Percentiles rank a stretch among this genome's conserved stretches.
phyloP scores from a whole-genome alignment of 352 stramenopile genomes.

The Globisporangium radiosum region DNA sequence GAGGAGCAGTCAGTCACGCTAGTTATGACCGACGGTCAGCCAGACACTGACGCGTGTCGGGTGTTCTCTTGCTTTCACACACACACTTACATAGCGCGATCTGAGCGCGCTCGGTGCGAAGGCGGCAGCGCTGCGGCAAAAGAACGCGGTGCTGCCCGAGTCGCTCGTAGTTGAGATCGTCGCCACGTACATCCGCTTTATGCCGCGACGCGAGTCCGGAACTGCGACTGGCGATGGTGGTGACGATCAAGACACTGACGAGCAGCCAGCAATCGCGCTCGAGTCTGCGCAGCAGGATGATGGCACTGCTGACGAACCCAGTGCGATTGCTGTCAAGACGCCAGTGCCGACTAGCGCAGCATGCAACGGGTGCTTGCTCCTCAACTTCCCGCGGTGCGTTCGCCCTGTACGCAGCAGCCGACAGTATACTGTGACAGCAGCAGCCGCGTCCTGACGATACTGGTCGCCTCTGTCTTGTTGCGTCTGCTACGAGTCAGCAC shows the following conservation, averaged over 20 bases:
- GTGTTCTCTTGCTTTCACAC: background rate
- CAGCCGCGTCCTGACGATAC: too few relatives aligned
- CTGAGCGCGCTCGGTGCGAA: conserved; percentile 45
- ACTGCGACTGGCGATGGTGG: background rate
- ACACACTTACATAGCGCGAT: conserved; percentile 23
- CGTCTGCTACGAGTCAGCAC: conserved; percentile 15
- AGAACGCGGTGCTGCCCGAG: conserved; percentile 38
- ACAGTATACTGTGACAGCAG: background rate
- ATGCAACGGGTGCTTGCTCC: conserved; percentile 27
- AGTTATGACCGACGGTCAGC: too few relatives aligned
- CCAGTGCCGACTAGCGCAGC: background rate
- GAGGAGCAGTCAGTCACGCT: too few relatives aligned
- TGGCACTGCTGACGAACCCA: background rate
- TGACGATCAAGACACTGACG: background rate
- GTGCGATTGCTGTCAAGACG: too few relatives aligned
- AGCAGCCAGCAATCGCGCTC: too few relatives aligned
- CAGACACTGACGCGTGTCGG: too few relatives aligned
- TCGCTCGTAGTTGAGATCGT: conserved; percentile 46
- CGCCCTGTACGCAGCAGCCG: background rate
- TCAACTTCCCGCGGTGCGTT: conserved; percentile 53
- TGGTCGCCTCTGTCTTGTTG: too few relatives aligned
- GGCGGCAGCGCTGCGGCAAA: conserved; percentile 30
- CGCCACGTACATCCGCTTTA: conserved; percentile 18
- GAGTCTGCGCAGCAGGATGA: background rate
- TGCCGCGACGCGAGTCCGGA: conserved; percentile 1